A percentile compares a stretch with the other conserved stretches of the same genome.
phyloP scores from a whole-genome alignment of 2,329 filamentous ascomycete genomes.

The Trichoderma asperellum region DNA sequence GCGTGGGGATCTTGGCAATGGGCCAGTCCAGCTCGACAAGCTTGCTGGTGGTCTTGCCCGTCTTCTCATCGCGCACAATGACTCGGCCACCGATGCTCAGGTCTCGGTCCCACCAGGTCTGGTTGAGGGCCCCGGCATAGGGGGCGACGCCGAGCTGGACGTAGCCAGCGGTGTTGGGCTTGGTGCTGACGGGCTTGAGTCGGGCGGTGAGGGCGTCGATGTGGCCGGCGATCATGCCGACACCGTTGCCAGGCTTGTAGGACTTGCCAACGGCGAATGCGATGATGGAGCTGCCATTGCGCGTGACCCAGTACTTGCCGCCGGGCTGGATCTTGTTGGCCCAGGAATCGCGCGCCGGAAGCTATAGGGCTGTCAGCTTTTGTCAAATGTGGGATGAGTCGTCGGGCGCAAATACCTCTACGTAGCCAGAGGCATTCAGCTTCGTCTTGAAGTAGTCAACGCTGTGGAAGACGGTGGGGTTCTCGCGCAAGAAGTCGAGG shows the following conservation, averaged over 20 bases:
- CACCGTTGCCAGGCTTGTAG: constrained; percentile 83
- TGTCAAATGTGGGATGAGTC: neutral
- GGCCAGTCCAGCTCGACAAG: constrained; percentile 94
- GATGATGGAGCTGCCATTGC: constrained; percentile 84
- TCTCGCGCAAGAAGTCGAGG: constrained; percentile 82
- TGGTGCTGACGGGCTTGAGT: constrained; percentile 86
- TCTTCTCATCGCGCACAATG: constrained; percentile 71
- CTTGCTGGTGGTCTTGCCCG: constrained; percentile 76
- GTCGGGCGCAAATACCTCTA: constrained; percentile 56
- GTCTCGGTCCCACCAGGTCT: constrained; percentile 97
- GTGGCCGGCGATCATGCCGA: constrained; percentile 88
- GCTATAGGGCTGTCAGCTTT: constrained; percentile 44
- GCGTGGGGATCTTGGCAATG: constrained; percentile 86
- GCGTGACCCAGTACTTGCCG: constrained; percentile 85
- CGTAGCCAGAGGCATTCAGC: constrained; percentile 71
- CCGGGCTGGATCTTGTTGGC: constrained; percentile 69
- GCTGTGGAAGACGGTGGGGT: constrained; percentile 92
- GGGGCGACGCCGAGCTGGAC: constrained; percentile 88
- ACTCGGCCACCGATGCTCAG: constrained; percentile 88
- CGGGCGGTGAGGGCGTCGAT: constrained; percentile 90
- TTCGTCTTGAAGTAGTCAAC: constrained; percentile 78
- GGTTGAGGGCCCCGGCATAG: constrained; percentile 84
- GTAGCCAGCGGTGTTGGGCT: constrained; percentile 84
- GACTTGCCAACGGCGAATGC: constrained; percentile 81
- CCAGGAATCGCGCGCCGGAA: constrained; percentile 83